Evolutionary conservation across 106 monocot genomes (phyloP), one percentile per base, ranked within the genome.

Genomic region (Dendrobium catenatum): DNA sequence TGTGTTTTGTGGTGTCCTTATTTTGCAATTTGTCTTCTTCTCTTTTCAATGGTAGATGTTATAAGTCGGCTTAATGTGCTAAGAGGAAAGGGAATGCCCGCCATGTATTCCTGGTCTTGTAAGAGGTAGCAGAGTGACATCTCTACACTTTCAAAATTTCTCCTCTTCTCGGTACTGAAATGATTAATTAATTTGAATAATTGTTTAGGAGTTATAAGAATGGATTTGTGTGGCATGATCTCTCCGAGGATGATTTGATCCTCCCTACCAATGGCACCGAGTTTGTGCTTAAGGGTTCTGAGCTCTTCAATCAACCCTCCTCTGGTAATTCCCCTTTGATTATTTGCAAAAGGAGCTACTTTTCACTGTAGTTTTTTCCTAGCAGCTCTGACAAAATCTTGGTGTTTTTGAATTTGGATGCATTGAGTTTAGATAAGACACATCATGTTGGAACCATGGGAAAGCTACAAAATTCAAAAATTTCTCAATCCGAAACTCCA

Each of bases 101-200:
- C 86, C 11, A 84, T 88, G 91, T 96, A 96, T 55, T 91, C 96
- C n/a, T 96, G 93, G 96, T 96, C 96, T 44, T 96, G 93, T 75
- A 93, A 96, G 87, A 89, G 91, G 96, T 96, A 79, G 3, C 13
- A 76, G 9, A 18, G 4, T 17, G 4, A 43, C 47, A n/a, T 20
- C 15, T 9, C 55, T 2, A 19, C 0, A 1, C 58, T 37, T 20
- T 5, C 3, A 29, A 58, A 56, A 44, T 37, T 78, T 41, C 19
- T 8, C 37, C 41, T 58, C 4, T 24, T 43, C 20, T 0, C 18
- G 22, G 40, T 33, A 9, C 70, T 40, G 31, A 64, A n/a, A 16
- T 42, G 79, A 37, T 78, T 80, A 58, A 37, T 81, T 27, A 48
- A 37, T 81, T 27, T 37, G 48, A 7, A 77, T 41, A 54, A 11